Evolutionary conservation across 2,329 filamentous ascomycete species (phyloP).

Genomic region (Diaporthe aspalathi): DNA sequence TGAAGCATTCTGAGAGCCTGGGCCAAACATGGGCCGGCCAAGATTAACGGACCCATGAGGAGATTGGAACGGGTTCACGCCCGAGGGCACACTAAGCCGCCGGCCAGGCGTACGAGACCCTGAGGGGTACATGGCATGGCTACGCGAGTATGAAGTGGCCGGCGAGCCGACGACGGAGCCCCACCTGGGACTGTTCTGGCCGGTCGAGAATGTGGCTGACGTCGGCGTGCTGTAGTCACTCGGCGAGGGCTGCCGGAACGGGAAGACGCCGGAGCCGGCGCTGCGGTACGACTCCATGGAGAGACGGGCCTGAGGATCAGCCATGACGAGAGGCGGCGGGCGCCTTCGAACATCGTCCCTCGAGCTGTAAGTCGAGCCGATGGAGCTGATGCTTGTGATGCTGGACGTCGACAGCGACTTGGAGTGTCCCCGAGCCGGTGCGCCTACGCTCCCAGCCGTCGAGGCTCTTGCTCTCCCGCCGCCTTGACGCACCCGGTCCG

Average conservation of each 20-base stretch:
- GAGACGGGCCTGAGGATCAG: slow-evolving; percentile 74
- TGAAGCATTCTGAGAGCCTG: slow-evolving; percentile 67
- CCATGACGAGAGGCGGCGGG: slow-evolving; percentile 86
- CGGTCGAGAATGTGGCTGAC: slow-evolving; percentile 83
- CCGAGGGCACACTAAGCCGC: slow-evolving; percentile 84
- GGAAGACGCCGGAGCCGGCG: slow-evolving; percentile 72
- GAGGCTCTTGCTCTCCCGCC: slow-evolving; percentile 79
- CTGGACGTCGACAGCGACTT: slow-evolving; percentile 90
- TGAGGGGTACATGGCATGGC: slow-evolving; percentile 76
- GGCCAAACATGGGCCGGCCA: slow-evolving; percentile 65
- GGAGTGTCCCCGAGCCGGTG: slow-evolving; percentile 81
- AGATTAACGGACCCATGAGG: slow-evolving; percentile 62
- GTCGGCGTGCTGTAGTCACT: slow-evolving; percentile 85
- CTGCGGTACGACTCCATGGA: slow-evolving; percentile 77
- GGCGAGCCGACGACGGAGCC: slow-evolving; percentile 78
- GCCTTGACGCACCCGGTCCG: slow-evolving; percentile 82
- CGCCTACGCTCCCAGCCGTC: slow-evolving; percentile 78
- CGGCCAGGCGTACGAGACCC: slow-evolving; percentile 76
- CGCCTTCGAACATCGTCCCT: slow-evolving; percentile 76
- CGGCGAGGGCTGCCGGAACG: slow-evolving; percentile 76
- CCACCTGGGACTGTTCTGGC: slow-evolving; percentile 81
- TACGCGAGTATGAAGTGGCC: slow-evolving; percentile 73
- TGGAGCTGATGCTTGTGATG: slow-evolving; percentile 79
- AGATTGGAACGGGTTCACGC: slow-evolving; percentile 78
- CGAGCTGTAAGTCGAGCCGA: slow-evolving; percentile 73